Evolutionary conservation across 768 basidiomycete species (phyloP), one percentile per base, ranked within the genome.

Genomic region (Neoboletus brunneissimus): DNA sequence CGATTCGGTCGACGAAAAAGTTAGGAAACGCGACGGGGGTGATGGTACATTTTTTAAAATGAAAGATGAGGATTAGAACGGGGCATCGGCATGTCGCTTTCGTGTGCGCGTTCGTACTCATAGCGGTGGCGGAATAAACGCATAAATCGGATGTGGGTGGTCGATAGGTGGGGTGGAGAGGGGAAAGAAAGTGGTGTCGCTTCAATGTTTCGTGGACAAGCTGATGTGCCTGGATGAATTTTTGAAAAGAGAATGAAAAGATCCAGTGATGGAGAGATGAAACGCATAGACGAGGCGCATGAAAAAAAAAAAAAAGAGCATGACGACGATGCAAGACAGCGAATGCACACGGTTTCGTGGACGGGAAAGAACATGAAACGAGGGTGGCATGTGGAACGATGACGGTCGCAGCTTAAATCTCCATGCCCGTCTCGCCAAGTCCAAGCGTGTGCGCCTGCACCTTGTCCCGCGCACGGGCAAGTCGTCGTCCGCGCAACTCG

Each of bases 401-500:
- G 45, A 47, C 13, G 47, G 9, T 20, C 22, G 35, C 45, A 32
- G 44, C 31, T 58, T 45, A 67, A 6, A 67, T 55, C 31, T 51
- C 55, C 65, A 66, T 66, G 25, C 46, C 44, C 12, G 55, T 48
- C 16, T 60, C 64, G 20, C 34, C 34, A 48, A 53, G 61, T 27
- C 48, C 40, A 18, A 54, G n/a, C 10, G 11, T 40, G 20, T 57
- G 65, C 5, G 35, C 22, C 12, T 55, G 65, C 1, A 6, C 9
- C 55, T 65, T 66, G 51, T 62, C 59, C 22, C 66, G 59, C 20
- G n/a, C 3, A 18, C 66, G 66, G 8, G 46, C 66, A 18, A 43
- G 53, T 10, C 34, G 65, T 44, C 65, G 66, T 32, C 66, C 65
- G n/a, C 65, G 63, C 20, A 41, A 18, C 25, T 61, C 62, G 31